Percentiles rank a stretch among this genome's conserved stretches.
Evolutionary conservation across 257 asterid species (phyloP).

Genomic region (Scutellaria galericulata): DNA sequence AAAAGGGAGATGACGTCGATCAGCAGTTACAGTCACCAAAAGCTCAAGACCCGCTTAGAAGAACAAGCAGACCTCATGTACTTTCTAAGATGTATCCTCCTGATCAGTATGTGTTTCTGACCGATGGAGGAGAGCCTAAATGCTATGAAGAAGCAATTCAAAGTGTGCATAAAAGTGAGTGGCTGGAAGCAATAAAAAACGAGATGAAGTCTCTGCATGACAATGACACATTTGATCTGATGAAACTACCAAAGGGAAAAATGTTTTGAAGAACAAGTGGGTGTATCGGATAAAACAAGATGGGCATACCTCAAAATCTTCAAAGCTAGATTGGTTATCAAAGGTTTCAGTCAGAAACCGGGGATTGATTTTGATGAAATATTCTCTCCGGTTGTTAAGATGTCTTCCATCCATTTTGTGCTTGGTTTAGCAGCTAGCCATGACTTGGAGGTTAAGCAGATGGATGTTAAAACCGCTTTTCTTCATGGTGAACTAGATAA

Average conservation of each 20-base stretch:
- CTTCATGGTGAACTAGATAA: constrained; percentile 14
- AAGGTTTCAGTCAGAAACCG: neutral
- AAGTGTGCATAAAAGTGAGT: neutral
- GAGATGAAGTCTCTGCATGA: too few relatives aligned
- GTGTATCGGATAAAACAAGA: too few relatives aligned
- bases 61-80: too few relatives aligned
- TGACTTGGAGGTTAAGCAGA: constrained; percentile 24
- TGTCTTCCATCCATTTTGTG: neutral
- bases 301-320: neutral
- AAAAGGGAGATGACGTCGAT: too few relatives aligned
- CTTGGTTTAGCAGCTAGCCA: neutral
- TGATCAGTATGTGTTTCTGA: constrained; percentile 4
- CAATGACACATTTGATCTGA: constrained; percentile 17
- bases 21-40: too few relatives aligned
- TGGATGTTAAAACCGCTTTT: constrained; percentile 27
- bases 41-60: too few relatives aligned
- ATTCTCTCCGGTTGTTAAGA: constrained; percentile 10
- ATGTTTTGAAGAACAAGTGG: too few relatives aligned
- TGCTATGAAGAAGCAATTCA: constrained; percentile 7
- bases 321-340: neutral
- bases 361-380: constrained; percentile 12
- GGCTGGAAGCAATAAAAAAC: constrained; percentile 20
- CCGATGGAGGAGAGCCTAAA: constrained; percentile 15
- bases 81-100: neutral
- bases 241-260: neutral